Base-by-base conservation (phyloP, 179 eudicot species). In the Drosera spatulata region DNA sequence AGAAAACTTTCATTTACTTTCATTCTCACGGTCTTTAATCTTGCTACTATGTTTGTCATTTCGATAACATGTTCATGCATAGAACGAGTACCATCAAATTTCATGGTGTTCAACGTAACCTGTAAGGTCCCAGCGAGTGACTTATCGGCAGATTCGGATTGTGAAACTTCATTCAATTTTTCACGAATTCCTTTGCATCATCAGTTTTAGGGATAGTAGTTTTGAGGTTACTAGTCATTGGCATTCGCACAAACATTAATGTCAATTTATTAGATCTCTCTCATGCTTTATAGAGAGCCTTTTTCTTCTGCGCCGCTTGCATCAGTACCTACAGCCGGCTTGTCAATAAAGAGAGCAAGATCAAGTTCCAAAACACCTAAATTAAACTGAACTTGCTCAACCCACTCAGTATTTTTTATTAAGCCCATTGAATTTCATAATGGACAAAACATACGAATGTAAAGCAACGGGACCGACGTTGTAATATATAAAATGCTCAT, bases 101-200 rank as follows among this genome's bases (percentile, higher is more conserved):
- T 65, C 63, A 51, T 69, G 65, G 45, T 73, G 13, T 73, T 65
- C 2, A 73, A 58, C 1, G 43, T 55, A 10, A 12, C 56, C 63
- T 68, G 68, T 11, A 69, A 15, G 38, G 65, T 69, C 44, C 70
- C 52, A 58, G 49, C 78, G 47, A 65, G 62, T 1, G 67, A 65
- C 43, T 74, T 74, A n/a, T n/a, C n/a, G n/a, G n/a, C n/a, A n/a
- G n/a, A n/a, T n/a, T n/a, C n/a, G n/a, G n/a, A n/a, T n/a, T 10
- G 56, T 41, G 7, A 56, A 66, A 4, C 51, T 50, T 41, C 70
- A 69, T 52, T 70, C 59, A 49, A 69, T 67, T 11, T 12, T 46
- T 46, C 12, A 69, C 37, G 10, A 33, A 73, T 60, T 69, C 70
- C 6, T 69, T 73, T 50, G 58, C 62, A 74, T 33, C 54, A 0